Conservation (phyloP, 257 asterid species). For the Thymus quinquecostatus region DNA sequence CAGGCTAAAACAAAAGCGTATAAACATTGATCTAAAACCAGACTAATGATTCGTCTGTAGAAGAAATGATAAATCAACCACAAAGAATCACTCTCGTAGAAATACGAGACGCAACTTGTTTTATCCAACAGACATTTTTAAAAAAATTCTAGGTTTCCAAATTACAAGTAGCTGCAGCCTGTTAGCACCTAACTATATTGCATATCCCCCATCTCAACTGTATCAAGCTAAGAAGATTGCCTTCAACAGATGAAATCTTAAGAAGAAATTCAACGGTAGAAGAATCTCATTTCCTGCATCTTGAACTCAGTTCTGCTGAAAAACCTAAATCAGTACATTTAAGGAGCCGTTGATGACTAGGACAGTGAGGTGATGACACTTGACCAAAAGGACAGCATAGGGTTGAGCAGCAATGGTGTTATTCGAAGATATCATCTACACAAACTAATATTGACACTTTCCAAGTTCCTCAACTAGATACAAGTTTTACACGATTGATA, state of each 20-base stretch:
- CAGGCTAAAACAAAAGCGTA: not conserved
- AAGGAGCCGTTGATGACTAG: not conserved
- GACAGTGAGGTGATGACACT: not conserved
- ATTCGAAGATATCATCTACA: not conserved
- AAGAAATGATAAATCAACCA: not conserved
- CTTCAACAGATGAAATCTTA: not conserved
- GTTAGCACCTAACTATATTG: not conserved
- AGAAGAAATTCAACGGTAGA: not conserved
- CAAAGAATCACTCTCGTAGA: not conserved
- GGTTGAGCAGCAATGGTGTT: not conserved
- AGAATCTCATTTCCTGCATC: not conserved
- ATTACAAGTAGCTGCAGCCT: not conserved
- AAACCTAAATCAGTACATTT: not conserved
- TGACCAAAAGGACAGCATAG: not conserved
- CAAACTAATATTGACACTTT: not conserved
- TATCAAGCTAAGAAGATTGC: not conserved
- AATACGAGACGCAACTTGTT: not conserved
- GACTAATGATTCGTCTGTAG: not conserved
- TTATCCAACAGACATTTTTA: not conserved
- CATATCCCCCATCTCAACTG: not conserved
- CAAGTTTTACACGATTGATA: not conserved
- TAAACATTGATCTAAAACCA: not conserved
- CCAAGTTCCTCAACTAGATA: conserved; percentile 6
- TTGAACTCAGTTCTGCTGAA: not conserved
- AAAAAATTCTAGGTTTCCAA: not conserved